These are phyloP conservation scores for Macadamia tetraphylla DNA, from an alignment of 164 flowering plant species.

Conservation along the genomic window DNA sequence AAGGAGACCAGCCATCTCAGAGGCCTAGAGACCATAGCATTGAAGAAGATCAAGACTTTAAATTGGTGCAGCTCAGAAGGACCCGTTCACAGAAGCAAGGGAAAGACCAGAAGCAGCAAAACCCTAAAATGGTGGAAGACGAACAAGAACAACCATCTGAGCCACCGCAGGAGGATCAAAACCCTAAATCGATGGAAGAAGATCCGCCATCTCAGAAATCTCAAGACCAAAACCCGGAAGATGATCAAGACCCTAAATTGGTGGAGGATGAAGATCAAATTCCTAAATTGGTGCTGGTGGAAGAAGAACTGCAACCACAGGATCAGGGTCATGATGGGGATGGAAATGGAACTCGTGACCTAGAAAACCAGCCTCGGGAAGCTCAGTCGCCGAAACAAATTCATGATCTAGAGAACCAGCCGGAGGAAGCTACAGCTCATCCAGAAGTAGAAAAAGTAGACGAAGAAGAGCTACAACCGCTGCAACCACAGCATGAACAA, in stretches of 20 bases:
- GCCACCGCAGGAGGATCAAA: neutral
- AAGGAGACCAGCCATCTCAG: neutral
- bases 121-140: constrained; percentile 6
- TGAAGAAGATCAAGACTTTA: neutral
- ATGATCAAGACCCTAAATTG: neutral
- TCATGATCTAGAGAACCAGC: neutral
- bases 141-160: neutral
- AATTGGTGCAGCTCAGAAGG: neutral
- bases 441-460: too few relatives aligned
- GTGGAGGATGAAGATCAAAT: neutral
- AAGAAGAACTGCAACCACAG: neutral
- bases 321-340: neutral
- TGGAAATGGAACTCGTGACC: neutral
- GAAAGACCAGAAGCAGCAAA: neutral
- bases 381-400: neutral
- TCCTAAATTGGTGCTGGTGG: neutral
- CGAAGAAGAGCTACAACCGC: too few relatives aligned
- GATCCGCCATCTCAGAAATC: constrained; percentile 7
- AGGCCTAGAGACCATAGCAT: neutral
- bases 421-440: too few relatives aligned
- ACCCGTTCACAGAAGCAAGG: too few relatives aligned
- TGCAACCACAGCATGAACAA: neutral
- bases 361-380: neutral
- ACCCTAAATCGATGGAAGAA: neutral
- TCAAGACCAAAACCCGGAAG: constrained; percentile 4